Percentiles rank a stretch among this genome's conserved stretches.
Conservation (phyloP, 2,329 filamentous ascomycete genomes). For the Amauroascus niger region DNA sequence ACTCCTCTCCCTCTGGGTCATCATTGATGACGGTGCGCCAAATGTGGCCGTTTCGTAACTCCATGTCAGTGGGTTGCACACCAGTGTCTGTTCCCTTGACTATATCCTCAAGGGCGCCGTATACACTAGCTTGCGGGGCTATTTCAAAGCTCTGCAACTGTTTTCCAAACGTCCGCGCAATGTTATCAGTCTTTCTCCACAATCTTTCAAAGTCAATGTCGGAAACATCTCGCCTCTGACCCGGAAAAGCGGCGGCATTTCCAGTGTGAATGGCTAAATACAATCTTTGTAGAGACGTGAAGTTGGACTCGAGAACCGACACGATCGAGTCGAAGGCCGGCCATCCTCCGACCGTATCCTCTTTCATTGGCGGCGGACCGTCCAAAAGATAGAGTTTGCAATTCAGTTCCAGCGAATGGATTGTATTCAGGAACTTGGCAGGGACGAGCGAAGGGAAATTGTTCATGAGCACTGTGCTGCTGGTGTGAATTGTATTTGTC, state of each 20-base stretch:
- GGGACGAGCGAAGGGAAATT: conserved; percentile 6
- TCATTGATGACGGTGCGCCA: neutral
- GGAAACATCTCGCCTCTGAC: neutral
- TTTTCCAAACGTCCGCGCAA: conserved; percentile 2
- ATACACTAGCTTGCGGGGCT: conserved; percentile 3
- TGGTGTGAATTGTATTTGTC: conserved; percentile 19
- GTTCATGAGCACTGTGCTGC: conserved; percentile 7
- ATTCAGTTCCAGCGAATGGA: conserved; percentile 4
- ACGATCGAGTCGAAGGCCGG: conserved; percentile 1
- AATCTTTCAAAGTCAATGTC: conserved; percentile 4
- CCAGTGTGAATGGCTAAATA: conserved; percentile 5
- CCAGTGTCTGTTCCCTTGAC: neutral
- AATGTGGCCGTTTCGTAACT: neutral
- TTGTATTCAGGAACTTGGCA: neutral
- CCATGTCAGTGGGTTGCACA: neutral
- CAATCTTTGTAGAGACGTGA: neutral
- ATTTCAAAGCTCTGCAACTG: neutral
- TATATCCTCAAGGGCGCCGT: neutral
- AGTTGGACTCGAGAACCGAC: neutral
- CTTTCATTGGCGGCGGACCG: neutral
- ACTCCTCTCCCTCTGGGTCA: neutral
- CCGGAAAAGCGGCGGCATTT: conserved; percentile 3
- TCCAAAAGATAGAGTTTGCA: conserved; percentile 4
- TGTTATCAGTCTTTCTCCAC: conserved; percentile 1
- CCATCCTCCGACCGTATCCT: conserved; percentile 1